A percentile compares a stretch with the other conserved stretches of the same genome.
Conservation (phyloP, 2,329 filamentous ascomycete species). For the Lachnellula subtilissima region DNA sequence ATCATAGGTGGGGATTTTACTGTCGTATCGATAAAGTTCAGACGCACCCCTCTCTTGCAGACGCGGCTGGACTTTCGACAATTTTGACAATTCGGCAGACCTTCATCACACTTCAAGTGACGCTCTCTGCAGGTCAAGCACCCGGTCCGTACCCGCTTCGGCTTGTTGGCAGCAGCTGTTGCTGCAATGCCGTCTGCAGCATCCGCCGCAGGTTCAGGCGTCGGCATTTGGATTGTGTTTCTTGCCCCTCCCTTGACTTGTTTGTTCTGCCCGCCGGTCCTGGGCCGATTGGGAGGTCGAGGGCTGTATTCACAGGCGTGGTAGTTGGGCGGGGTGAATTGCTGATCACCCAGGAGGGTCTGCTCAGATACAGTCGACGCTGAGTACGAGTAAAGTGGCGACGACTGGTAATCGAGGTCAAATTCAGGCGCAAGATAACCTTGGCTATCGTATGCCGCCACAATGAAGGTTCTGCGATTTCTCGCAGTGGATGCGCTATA, state of each 20-base stretch:
- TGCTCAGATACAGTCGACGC: conserved; percentile 27
- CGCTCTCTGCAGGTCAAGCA: conserved; percentile 86
- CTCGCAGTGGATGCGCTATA: conserved; percentile 21
- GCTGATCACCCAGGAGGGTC: conserved; percentile 26
- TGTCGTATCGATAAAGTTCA: conserved; percentile 88
- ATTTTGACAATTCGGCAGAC: conserved; percentile 59
- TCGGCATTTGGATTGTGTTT: conserved; percentile 25
- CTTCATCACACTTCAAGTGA: conserved; percentile 89
- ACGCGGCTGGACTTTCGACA: conserved; percentile 81
- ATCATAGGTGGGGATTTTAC: conserved; percentile 62
- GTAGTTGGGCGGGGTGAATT: conserved; percentile 23
- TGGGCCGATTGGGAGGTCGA: conserved; percentile 20
- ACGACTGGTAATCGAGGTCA: conserved; percentile 26
- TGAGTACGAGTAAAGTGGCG: conserved; percentile 22
- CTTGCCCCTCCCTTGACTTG: conserved; percentile 13
- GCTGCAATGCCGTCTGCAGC: conserved; percentile 11
- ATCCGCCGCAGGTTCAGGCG: conserved; percentile 15
- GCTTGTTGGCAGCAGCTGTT: conserved; percentile 44
- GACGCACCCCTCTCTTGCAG: conserved; percentile 78
- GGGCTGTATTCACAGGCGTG: conserved; percentile 19
- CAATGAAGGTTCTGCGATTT: conserved; percentile 28
- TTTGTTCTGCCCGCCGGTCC: conserved; percentile 13
- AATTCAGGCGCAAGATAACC: conserved; percentile 26
- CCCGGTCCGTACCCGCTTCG: conserved; percentile 83
- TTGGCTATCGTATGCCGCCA: conserved; percentile 29